phyloP scores from a whole-genome alignment of 2,329 filamentous ascomycete species.

The Sordariomycetes sp. region DNA sequence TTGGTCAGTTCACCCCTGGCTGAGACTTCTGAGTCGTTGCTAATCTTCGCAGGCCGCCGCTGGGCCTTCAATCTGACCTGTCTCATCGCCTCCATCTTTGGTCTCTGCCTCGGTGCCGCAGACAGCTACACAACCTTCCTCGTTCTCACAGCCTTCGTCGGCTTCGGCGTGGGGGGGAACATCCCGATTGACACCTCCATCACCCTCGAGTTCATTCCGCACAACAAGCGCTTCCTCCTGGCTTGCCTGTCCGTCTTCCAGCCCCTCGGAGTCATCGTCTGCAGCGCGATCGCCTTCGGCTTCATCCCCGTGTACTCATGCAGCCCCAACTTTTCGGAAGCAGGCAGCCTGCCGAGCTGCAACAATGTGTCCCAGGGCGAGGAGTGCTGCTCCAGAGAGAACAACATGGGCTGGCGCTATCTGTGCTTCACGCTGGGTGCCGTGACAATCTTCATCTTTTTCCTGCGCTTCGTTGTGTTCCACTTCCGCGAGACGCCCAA shows the following conservation, averaged over 20 bases:
- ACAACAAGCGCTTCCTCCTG: slow-evolving; percentile 39
- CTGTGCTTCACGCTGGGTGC: slow-evolving; percentile 33
- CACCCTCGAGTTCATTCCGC: slow-evolving; percentile 43
- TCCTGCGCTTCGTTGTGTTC: slow-evolving; percentile 36
- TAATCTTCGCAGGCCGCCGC: slow-evolving; percentile 24
- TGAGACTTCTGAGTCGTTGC: background rate
- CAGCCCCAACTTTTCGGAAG: slow-evolving; percentile 37
- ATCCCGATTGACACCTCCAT: slow-evolving; percentile 48
- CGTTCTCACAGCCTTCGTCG: slow-evolving; percentile 42
- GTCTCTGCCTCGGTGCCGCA: slow-evolving; percentile 38
- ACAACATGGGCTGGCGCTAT: slow-evolving; percentile 44
- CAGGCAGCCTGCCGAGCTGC: slow-evolving; percentile 31
- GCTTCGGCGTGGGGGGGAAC: slow-evolving; percentile 43
- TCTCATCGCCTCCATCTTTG: slow-evolving; percentile 43
- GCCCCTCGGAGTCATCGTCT: slow-evolving; percentile 43
- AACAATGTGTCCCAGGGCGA: slow-evolving; percentile 15
- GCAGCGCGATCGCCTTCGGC: slow-evolving; percentile 39
- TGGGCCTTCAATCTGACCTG: slow-evolving; percentile 52
- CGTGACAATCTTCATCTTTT: slow-evolving; percentile 30
- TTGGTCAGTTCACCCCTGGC: slow-evolving; percentile 13
- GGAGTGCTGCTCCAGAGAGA: slow-evolving; percentile 23
- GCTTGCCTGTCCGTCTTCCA: slow-evolving; percentile 45
- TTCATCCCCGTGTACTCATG: slow-evolving; percentile 43
- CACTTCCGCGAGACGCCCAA: slow-evolving; percentile 37
- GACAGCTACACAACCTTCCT: slow-evolving; percentile 40